phyloP scores from a whole-genome alignment of 495 filamentous ascomycete species.

The Penicillium subrubescens region DNA sequence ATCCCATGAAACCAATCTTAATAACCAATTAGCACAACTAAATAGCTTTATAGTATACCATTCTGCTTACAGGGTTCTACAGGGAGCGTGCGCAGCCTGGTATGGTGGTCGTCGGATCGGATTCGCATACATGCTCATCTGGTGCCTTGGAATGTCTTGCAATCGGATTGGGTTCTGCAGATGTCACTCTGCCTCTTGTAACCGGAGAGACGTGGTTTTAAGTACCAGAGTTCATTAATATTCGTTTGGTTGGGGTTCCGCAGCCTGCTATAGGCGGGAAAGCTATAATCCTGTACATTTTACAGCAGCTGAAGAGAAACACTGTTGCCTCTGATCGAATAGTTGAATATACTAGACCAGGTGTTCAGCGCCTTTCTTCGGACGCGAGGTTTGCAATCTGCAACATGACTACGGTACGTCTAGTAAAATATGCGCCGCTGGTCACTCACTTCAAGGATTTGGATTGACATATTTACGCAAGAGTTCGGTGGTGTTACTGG shows the following conservation, averaged over 20 bases:
- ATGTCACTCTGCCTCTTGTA: constrained; percentile 46
- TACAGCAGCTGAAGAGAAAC: constrained; percentile 46
- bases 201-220: constrained; percentile 52
- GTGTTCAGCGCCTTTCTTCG: constrained; percentile 33
- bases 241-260: constrained; percentile 38
- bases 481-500: constrained; percentile 51
- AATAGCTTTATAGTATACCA: constrained; percentile 35
- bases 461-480: neutral
- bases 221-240: constrained; percentile 43
- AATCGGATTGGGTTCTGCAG: constrained; percentile 48
- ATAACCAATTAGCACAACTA: neutral
- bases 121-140: constrained; percentile 52
- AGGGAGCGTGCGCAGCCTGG: constrained; percentile 48
- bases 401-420: constrained; percentile 49
- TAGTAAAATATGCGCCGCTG: neutral
- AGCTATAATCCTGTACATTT: constrained; percentile 49
- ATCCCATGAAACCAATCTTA: neutral
- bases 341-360: constrained; percentile 48
- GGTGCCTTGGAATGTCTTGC: constrained; percentile 43
- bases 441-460: neutral
- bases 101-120: constrained; percentile 47
- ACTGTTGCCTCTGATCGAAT: constrained; percentile 48
- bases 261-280: constrained; percentile 47
- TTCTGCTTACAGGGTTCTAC: constrained; percentile 51
- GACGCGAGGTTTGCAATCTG: constrained; percentile 51